These are phyloP conservation scores for Globisporangium spinosum DNA, from an alignment of 352 stramenopile species.

Conservation along the genomic window DNA sequence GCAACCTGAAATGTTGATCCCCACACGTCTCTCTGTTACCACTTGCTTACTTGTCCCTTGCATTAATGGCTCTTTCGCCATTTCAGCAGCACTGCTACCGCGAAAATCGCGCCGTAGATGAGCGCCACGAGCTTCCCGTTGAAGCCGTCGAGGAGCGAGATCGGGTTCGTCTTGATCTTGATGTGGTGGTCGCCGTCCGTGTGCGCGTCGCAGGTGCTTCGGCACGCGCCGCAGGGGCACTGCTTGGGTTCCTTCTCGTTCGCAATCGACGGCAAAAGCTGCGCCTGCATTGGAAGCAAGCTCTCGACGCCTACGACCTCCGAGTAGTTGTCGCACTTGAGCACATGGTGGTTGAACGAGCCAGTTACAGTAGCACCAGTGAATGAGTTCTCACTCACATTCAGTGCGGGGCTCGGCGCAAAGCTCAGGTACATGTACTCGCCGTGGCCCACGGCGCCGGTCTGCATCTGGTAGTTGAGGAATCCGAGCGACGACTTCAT, in stretches of 20 bases:
- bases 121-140: conserved; percentile 49
- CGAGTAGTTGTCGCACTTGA: conserved; percentile 81
- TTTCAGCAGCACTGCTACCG: conserved; percentile 33
- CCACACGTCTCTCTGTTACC: not conserved
- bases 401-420: conserved; percentile 22
- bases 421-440: conserved; percentile 84
- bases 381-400: not conserved
- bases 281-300: conserved; percentile 57
- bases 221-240: conserved; percentile 72
- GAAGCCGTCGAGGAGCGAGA: conserved; percentile 67
- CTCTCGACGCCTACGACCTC: conserved; percentile 33
- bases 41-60: not conserved
- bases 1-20: not conserved
- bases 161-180: conserved; percentile 58
- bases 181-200: conserved; percentile 30
- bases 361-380: conserved; percentile 4
- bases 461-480: conserved; percentile 89
- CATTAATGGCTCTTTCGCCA: conserved; percentile 36
- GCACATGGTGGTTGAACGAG: conserved; percentile 50
- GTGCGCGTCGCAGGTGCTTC: conserved; percentile 59
- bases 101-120: conserved; percentile 50
- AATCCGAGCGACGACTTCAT: conserved; percentile 87
- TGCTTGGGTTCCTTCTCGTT: conserved; percentile 48
- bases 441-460: conserved; percentile 81
- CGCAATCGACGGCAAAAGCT: conserved; percentile 64